A percentile compares a stretch with the other conserved stretches of the same genome.
These are phyloP conservation scores for Maudiozyma bulderi DNA, from an alignment of 805 yeast genomes.

Conservation along the genomic window DNA sequence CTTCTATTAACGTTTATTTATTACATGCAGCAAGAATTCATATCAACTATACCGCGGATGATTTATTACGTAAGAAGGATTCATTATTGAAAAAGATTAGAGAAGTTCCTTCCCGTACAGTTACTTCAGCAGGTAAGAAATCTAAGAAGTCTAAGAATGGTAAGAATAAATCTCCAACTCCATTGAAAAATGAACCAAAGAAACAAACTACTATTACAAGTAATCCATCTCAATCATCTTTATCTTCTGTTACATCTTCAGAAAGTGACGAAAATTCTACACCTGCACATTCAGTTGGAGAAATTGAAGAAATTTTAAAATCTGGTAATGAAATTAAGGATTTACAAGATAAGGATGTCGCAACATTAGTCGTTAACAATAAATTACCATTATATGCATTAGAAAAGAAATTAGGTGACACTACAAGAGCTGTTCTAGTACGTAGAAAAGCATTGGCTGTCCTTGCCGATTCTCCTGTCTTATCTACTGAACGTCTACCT, in stretches of 20 bases:
- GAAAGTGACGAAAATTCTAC: constrained; percentile 15
- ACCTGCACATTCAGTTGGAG: neutral
- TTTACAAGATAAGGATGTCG: constrained; percentile 65
- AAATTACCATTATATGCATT: constrained; percentile 87
- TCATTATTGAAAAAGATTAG: constrained; percentile 4
- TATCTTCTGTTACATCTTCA: neutral
- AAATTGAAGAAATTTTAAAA: constrained; percentile 42
- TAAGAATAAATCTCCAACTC: neutral
- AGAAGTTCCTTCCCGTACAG: constrained; percentile 10
- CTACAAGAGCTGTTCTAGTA: constrained; percentile 83
- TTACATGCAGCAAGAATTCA: constrained; percentile 77
- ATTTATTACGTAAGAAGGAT: constrained; percentile 2
- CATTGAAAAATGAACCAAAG: neutral
- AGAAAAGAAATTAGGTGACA: constrained; percentile 84
- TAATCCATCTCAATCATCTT: constrained; percentile 1
- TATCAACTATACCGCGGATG: constrained; percentile 32
- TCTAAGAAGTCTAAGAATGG: neutral
- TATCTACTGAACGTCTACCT: constrained; percentile 67
- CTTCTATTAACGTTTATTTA: constrained; percentile 73
- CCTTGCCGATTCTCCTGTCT: constrained; percentile 71
- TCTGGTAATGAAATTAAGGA: constrained; percentile 55
- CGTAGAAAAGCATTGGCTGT: constrained; percentile 90
- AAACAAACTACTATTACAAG: neutral
- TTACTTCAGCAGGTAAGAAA: constrained; percentile 5
- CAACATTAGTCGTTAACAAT: constrained; percentile 59